Conservation (phyloP, 2,329 filamentous ascomycete genomes). For the Pseudonectria buxi region DNA sequence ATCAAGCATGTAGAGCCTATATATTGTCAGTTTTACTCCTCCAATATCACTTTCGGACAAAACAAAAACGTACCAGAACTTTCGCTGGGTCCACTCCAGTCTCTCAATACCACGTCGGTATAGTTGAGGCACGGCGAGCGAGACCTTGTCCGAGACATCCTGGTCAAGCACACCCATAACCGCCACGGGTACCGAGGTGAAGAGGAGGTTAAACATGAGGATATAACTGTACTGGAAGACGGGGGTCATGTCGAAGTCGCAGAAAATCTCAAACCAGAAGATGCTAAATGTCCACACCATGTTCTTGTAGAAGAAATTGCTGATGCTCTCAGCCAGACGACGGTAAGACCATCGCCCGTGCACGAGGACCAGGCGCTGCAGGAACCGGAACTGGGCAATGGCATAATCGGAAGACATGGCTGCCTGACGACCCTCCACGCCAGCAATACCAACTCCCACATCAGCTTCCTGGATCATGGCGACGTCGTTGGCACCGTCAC, state of each 20-base stretch:
- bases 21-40: conserved; percentile 6
- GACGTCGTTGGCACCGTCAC: conserved; percentile 91
- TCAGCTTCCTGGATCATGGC: conserved; percentile 98
- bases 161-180: conserved; percentile 96
- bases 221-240: conserved; percentile 98
- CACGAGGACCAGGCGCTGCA: conserved; percentile 78
- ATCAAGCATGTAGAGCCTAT: conserved; percentile 86
- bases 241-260: conserved; percentile 93
- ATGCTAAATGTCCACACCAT: conserved; percentile 95
- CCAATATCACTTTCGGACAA: background rate
- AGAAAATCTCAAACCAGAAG: conserved; percentile 96
- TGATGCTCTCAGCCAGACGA: conserved; percentile 83
- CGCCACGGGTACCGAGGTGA: conserved; percentile 90
- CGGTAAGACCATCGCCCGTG: conserved; percentile 97
- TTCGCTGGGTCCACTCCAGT: conserved; percentile 89
- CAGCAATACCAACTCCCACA: conserved; percentile 92
- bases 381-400: conserved; percentile 87
- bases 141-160: conserved; percentile 90
- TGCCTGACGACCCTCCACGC: conserved; percentile 84
- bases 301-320: conserved; percentile 99
- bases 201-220: conserved; percentile 90
- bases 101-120: conserved; percentile 95
- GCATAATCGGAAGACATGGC: conserved; percentile 96
- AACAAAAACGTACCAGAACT: conserved; percentile 73
- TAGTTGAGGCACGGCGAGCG: conserved; percentile 86